Conservation (phyloP, 208 protist genomes). For the Leptomonas pyrrhocoris region DNA sequence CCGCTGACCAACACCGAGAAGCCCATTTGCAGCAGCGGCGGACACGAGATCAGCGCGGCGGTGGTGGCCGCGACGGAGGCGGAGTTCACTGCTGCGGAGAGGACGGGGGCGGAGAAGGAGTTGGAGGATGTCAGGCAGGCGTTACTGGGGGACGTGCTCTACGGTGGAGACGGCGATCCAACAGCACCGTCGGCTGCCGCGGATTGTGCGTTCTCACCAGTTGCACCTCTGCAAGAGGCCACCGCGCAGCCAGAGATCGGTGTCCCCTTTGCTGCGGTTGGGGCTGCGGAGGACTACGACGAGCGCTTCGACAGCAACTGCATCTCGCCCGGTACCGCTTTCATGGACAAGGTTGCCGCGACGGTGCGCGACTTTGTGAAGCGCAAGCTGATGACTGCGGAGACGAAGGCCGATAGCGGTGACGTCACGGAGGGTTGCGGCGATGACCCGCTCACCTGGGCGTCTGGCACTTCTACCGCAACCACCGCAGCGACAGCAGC, state of each 20-base stretch:
- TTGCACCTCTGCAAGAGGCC: neutral
- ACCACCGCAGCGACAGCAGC: neutral
- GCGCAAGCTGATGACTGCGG: slow-evolving; percentile 66
- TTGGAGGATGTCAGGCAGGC: slow-evolving; percentile 51
- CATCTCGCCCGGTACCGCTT: slow-evolving; percentile 99
- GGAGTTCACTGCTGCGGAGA: slow-evolving; percentile 59
- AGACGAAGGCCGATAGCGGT: neutral
- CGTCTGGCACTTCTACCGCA: neutral
- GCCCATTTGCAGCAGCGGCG: slow-evolving; percentile 12
- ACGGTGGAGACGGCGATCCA: slow-evolving; percentile 32
- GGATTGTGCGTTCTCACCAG: neutral
- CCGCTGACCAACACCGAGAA: slow-evolving; percentile 31
- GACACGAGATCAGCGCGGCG: slow-evolving; percentile 6
- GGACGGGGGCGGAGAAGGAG: slow-evolving; percentile 39
- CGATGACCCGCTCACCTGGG: slow-evolving; percentile 1
- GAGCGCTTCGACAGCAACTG: slow-evolving; percentile 96
- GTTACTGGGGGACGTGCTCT: slow-evolving; percentile 54
- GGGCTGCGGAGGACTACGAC: neutral
- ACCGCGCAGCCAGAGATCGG: neutral
- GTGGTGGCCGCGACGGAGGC: slow-evolving; percentile 45
- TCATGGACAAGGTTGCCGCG: slow-evolving; percentile 95
- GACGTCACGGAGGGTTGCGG: neutral
- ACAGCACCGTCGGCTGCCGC: neutral
- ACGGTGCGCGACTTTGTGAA: slow-evolving; percentile 71
- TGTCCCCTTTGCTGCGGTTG: neutral